Percentiles rank a stretch among this genome's conserved stretches.
Conservation (phyloP, 78 protist species). For the Guillardia theta region DNA sequence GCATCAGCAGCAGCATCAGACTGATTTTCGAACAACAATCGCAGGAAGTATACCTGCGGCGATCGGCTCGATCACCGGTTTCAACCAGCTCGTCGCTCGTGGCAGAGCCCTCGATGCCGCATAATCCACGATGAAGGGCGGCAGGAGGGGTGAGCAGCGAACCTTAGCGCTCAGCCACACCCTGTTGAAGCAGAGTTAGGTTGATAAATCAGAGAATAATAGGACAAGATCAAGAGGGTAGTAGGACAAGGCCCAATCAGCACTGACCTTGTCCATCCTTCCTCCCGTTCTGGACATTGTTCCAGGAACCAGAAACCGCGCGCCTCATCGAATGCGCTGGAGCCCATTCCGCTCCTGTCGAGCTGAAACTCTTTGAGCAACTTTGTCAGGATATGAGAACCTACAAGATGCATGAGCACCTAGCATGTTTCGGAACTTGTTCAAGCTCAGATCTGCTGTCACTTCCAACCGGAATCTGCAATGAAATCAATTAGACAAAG, state of each 20-base stretch:
- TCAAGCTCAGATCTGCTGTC: neutral
- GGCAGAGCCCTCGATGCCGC: neutral
- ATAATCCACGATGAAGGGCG: neutral
- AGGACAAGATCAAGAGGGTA: too few relatives aligned
- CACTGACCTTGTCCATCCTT: too few relatives aligned
- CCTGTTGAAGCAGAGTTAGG: neutral
- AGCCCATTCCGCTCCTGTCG: neutral
- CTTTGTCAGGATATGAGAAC: too few relatives aligned
- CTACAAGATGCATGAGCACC: too few relatives aligned
- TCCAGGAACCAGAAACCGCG: constrained; percentile 13
- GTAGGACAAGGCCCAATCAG: too few relatives aligned
- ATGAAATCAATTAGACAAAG: too few relatives aligned
- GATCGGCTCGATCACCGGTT: neutral
- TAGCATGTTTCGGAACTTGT: neutral
- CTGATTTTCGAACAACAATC: too few relatives aligned
- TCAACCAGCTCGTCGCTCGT: neutral
- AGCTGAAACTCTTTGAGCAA: constrained; percentile 15
- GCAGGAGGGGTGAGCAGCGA: neutral
- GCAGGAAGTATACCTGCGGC: too few relatives aligned
- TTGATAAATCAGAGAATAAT: neutral
- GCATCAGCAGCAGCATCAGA: too few relatives aligned
- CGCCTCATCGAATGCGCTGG: neutral
- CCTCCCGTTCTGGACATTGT: neutral
- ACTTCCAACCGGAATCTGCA: neutral
- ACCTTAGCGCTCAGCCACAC: neutral